Evolutionary conservation across 2,329 filamentous ascomycete species (phyloP).

Genomic region (Verticillium longisporum): DNA sequence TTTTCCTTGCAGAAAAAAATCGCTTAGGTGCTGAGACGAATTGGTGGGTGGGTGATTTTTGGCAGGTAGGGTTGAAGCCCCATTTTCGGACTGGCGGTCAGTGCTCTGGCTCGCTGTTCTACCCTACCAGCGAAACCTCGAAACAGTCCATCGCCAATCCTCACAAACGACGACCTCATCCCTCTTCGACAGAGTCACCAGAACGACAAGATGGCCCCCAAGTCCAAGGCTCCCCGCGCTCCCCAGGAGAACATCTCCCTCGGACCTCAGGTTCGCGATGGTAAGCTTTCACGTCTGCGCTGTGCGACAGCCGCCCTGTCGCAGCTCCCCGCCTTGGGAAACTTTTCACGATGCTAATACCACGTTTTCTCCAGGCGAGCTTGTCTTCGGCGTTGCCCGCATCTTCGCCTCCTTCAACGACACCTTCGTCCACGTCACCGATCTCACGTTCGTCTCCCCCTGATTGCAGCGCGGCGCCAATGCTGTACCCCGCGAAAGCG

Average conservation of each 20-base stretch:
- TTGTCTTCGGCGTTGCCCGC: constrained; percentile 95
- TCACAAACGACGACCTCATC: background rate
- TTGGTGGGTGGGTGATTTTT: background rate
- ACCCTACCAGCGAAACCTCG: background rate
- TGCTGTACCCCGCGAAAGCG: background rate
- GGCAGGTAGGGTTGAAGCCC: background rate
- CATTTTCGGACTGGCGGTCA: background rate
- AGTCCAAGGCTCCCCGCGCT: constrained; percentile 81
- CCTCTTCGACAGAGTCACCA: background rate
- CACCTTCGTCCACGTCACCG: constrained; percentile 97
- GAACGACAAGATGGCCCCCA: constrained; percentile 64
- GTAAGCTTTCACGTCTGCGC: constrained; percentile 40
- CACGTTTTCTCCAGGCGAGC: constrained; percentile 59
- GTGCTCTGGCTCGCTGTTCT: background rate
- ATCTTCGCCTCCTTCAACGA: constrained; percentile 97
- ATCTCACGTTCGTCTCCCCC: constrained; percentile 70
- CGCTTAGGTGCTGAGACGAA: background rate
- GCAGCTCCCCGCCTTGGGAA: constrained; percentile 66
- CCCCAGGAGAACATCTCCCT: constrained; percentile 97
- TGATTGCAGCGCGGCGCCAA: background rate
- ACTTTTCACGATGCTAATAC: constrained; percentile 36
- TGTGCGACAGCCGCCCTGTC: constrained; percentile 40
- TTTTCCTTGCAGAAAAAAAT: background rate
- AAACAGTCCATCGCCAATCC: background rate
- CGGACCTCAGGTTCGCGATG: constrained; percentile 93